Percentiles rank a stretch among this genome's conserved stretches.
These are phyloP conservation scores for Xerocomellus dryophilus DNA, from an alignment of 768 basidiomycete genomes.

Conservation along the genomic window DNA sequence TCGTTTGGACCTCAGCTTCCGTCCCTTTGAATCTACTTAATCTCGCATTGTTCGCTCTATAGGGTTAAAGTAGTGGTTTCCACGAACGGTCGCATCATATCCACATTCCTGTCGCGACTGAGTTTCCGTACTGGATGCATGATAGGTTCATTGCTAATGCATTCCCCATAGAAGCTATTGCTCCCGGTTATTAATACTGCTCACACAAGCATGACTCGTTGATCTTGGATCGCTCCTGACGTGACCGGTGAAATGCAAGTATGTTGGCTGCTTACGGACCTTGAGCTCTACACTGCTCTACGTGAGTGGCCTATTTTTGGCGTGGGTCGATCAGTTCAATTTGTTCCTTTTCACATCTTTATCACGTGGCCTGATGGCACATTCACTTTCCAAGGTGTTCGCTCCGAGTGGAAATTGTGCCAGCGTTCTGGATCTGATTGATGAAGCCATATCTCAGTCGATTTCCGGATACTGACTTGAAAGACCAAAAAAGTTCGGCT, in stretches of 20 bases:
- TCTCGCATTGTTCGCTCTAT: slow-evolving; percentile 24
- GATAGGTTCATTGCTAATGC: slow-evolving; percentile 7
- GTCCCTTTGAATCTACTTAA: slow-evolving; percentile 16
- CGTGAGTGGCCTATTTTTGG: background rate
- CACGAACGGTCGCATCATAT: slow-evolving; percentile 6
- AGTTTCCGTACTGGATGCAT: slow-evolving; percentile 4
- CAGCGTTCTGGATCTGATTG: slow-evolving; percentile 1
- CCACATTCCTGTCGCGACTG: slow-evolving; percentile 12
- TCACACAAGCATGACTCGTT: slow-evolving; percentile 6
- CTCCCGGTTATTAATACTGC: background rate
- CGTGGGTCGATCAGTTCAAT: slow-evolving; percentile 1
- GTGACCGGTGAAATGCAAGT: slow-evolving; percentile 2
- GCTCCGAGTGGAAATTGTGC: background rate
- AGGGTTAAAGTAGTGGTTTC: slow-evolving; percentile 20
- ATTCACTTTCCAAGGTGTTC: background rate
- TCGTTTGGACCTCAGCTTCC: background rate
- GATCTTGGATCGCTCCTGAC: slow-evolving; percentile 3
- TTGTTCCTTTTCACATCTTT: background rate
- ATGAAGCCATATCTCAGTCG: slow-evolving; percentile 1
- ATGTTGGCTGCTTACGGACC: background rate
- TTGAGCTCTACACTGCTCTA: no score
- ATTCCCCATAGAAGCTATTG: background rate
- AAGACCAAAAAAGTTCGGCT: slow-evolving; percentile 3
- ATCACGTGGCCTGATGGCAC: background rate
- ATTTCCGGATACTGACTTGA: slow-evolving; percentile 7